phyloP scores from a whole-genome alignment of 1,284 basidiomycete genomes.

The Cystobasidium slooffiae region DNA sequence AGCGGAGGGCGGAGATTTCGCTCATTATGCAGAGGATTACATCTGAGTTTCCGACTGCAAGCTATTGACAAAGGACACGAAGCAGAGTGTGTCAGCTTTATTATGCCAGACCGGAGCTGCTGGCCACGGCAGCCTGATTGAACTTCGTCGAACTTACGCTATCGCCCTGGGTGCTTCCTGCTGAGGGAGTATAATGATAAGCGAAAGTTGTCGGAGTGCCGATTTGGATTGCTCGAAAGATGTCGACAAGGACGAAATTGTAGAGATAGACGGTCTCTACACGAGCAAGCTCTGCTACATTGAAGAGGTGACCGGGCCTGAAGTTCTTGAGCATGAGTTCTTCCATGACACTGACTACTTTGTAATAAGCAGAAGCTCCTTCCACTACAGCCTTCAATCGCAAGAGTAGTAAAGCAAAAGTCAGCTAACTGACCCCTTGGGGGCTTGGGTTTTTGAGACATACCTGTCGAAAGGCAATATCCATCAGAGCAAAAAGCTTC shows the following conservation, averaged over 20 bases:
- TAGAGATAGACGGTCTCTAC: conserved; percentile 15
- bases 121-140: not conserved
- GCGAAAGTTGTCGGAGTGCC: conserved; percentile 31
- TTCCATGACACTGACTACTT: not conserved
- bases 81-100: not conserved
- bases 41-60: conserved; percentile 6
- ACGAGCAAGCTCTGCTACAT: conserved; percentile 15
- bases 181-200: conserved; percentile 12
- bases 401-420: too few species aligned
- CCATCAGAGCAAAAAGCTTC: conserved; percentile 25
- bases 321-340: conserved; percentile 3
- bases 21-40: conserved; percentile 4
- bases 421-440: too few species aligned
- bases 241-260: conserved; percentile 19
- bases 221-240: conserved; percentile 13
- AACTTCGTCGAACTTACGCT: not conserved
- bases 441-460: not conserved
- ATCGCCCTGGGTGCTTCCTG: not conserved
- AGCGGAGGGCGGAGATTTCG: conserved; percentile 14
- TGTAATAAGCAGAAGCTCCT: conserved; percentile 26
- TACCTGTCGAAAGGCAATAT: conserved; percentile 17
- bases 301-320: conserved; percentile 24
- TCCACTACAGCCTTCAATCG: conserved; percentile 2
- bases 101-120: not conserved
- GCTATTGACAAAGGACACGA: not conserved